Conservation (phyloP, 2,329 filamentous ascomycete genomes). For the Fusarium sp. region DNA sequence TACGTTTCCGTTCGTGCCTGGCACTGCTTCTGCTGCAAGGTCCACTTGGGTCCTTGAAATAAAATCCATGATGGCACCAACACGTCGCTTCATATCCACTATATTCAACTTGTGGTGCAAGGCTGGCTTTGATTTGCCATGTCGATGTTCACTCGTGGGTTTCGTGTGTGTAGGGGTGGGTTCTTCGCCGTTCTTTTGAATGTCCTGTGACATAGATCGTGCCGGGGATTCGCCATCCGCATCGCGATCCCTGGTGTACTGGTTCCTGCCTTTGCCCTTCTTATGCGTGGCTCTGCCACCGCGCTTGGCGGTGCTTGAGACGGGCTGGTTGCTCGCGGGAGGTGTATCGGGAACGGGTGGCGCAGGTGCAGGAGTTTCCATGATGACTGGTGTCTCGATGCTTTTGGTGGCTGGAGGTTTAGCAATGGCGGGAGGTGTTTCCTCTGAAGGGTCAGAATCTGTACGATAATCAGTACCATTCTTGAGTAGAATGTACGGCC, state of each 20-base stretch:
- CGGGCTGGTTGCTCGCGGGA: conserved; percentile 58
- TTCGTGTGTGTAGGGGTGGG: conserved; percentile 51
- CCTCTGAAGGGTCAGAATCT: conserved; percentile 81
- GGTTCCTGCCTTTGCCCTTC: conserved; percentile 79
- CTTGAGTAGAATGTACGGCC: background rate
- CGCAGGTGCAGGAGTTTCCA: conserved; percentile 45
- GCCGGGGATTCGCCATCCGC: conserved; percentile 67
- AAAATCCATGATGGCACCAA: conserved; percentile 87
- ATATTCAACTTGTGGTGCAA: conserved; percentile 79
- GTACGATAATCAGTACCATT: conserved; percentile 21
- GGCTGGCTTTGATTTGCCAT: conserved; percentile 62
- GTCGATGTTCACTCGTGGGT: conserved; percentile 62
- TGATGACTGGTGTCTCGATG: conserved; percentile 47
- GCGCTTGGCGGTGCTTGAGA: conserved; percentile 67
- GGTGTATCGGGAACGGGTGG: conserved; percentile 54
- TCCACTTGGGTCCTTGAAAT: conserved; percentile 91
- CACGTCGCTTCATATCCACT: conserved; percentile 88
- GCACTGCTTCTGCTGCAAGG: conserved; percentile 74
- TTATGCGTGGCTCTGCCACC: conserved; percentile 70
- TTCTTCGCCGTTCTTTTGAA: conserved; percentile 53
- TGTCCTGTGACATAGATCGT: conserved; percentile 66
- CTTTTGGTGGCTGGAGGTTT: conserved; percentile 48
- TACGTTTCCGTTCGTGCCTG: conserved; percentile 55
- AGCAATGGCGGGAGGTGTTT: conserved; percentile 64
- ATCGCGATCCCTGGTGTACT: conserved; percentile 83